Conservation (phyloP, 495 filamentous ascomycete genomes). For the Xylaria venustula region DNA sequence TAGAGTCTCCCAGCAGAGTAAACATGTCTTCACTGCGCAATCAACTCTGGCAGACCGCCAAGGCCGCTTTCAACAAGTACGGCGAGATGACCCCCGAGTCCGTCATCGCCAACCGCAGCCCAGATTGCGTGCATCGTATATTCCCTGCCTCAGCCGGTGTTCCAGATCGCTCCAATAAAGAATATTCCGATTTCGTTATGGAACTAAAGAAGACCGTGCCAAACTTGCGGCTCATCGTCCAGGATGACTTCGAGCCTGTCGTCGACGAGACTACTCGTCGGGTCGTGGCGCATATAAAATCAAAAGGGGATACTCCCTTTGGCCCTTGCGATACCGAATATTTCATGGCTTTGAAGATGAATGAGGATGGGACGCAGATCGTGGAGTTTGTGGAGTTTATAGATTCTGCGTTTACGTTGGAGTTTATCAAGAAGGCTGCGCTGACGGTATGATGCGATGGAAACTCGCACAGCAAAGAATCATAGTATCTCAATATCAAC, state of each 20-base stretch:
- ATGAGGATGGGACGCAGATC: conserved; percentile 27
- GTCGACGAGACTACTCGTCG: conserved; percentile 25
- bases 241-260: conserved; percentile 15
- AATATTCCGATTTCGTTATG: conserved; percentile 17
- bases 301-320: conserved; percentile 21
- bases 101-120: conserved; percentile 19
- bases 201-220: conserved; percentile 12
- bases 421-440: background rate
- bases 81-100: conserved; percentile 23
- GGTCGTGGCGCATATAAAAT: conserved; percentile 25
- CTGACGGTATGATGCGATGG: conserved; percentile 1
- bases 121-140: conserved; percentile 15
- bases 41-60: conserved; percentile 22
- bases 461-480: too few relatives aligned
- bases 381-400: conserved; percentile 29
- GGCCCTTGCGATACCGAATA: conserved; percentile 36
- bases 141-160: conserved; percentile 14
- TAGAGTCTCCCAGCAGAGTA: too few relatives aligned
- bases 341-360: conserved; percentile 28
- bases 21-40: conserved; percentile 14
- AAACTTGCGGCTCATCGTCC: conserved; percentile 11
- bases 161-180: conserved; percentile 19
- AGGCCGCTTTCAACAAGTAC: conserved; percentile 20
- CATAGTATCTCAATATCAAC: too few relatives aligned
- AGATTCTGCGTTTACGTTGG: conserved; percentile 28